These are phyloP conservation scores for Tetramitus jugosus DNA, from an alignment of 208 protist species.

Conservation along the genomic window DNA sequence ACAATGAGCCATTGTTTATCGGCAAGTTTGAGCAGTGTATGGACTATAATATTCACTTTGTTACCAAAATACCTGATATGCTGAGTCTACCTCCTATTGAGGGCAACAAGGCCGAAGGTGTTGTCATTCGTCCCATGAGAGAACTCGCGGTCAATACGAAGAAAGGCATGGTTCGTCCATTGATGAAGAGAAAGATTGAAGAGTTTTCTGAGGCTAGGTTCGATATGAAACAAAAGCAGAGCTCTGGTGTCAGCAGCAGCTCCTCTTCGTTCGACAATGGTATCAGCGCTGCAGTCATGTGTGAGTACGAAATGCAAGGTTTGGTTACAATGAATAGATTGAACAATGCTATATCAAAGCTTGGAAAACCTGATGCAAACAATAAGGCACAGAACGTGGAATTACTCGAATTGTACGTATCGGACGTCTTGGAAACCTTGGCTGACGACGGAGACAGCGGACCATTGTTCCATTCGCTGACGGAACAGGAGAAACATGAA, in stretches of 20 bases:
- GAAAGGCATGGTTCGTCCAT: too few species aligned
- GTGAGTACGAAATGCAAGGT: neutral
- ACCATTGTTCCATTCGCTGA: too few species aligned
- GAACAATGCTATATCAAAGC: slow-evolving; percentile 1
- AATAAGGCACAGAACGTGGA: neutral
- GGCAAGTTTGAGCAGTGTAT: neutral
- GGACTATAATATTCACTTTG: neutral
- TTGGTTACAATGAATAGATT: neutral
- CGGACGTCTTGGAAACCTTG: neutral
- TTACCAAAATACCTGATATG: neutral
- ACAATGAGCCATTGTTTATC: slow-evolving; percentile 11
- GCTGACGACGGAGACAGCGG: too few species aligned
- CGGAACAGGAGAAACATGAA: too few species aligned
- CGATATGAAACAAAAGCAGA: neutral
- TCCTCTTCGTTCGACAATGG: neutral
- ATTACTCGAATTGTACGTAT: neutral
- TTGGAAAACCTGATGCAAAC: neutral
- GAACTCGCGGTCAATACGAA: neutral
- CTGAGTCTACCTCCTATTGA: neutral
- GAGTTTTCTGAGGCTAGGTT: neutral
- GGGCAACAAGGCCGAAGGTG: neutral
- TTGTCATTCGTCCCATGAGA: neutral
- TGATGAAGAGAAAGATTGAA: slow-evolving; percentile 1
- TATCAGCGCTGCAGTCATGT: neutral
- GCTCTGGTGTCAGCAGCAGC: neutral